Conservation (phyloP, 306 rosid species). For the Begonia fuchsioides region DNA sequence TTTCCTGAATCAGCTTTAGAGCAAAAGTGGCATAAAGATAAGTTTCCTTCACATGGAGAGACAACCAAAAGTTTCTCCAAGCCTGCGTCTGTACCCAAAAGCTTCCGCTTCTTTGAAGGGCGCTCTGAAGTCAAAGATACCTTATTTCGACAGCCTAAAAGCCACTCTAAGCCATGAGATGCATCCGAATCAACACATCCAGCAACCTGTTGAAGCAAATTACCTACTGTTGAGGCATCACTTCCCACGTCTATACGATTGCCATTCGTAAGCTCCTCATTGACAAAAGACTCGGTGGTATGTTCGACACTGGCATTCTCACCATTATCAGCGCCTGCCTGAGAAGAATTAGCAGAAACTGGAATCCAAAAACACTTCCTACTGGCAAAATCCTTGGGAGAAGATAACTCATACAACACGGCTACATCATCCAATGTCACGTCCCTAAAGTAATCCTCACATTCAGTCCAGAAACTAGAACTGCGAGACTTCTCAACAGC, state of each 20-base stretch:
- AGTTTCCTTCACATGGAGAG: slow-evolving; percentile 40
- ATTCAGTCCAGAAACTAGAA: slow-evolving; percentile 57
- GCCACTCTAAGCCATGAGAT: slow-evolving; percentile 48
- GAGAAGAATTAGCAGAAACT: slow-evolving; percentile 13
- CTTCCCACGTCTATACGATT: slow-evolving; percentile 16
- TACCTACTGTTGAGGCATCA: slow-evolving; percentile 19
- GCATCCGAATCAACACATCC: slow-evolving; percentile 13
- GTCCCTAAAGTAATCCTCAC: slow-evolving; percentile 67
- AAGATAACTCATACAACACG: slow-evolving; percentile 34
- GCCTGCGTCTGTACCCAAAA: slow-evolving; percentile 71
- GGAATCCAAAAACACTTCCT: slow-evolving; percentile 42
- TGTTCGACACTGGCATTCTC: slow-evolving; percentile 6
- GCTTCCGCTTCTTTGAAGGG: slow-evolving; percentile 84
- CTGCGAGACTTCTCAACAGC: slow-evolving; percentile 35
- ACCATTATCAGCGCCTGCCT: slow-evolving; percentile 12
- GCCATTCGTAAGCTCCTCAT: slow-evolving; percentile 16
- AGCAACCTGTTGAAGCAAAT: slow-evolving; percentile 18
- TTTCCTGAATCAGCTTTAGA: slow-evolving; percentile 30
- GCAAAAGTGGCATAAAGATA: slow-evolving; percentile 66
- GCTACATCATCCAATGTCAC: slow-evolving; percentile 53
- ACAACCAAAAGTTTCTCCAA: slow-evolving; percentile 53
- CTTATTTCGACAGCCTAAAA: slow-evolving; percentile 73
- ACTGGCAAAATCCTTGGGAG: slow-evolving; percentile 23
- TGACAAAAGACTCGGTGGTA: slow-evolving; percentile 8
- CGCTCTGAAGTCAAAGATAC: slow-evolving; percentile 56